Evolutionary conservation across 306 rosid species (phyloP), one percentile per base, ranked within the genome.

Genomic region (Lathyrus aphaca): DNA sequence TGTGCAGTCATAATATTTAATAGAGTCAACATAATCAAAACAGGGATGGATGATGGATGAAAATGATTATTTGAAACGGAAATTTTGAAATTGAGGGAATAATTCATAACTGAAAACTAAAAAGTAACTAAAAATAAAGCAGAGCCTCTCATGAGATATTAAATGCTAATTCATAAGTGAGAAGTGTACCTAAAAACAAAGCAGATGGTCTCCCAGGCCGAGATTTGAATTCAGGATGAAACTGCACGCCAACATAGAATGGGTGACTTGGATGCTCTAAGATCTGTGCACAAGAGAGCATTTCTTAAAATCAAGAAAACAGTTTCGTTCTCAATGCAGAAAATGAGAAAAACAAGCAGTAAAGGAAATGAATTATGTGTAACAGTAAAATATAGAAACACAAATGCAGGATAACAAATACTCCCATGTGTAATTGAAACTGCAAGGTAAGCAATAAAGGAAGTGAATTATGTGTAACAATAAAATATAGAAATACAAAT

Each of bases 171-270:
- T 64, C 21, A 57, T 8, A 54, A 64, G 53, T 54, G n/a, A 21
- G 8, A 23, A 19, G 51, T 45, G 73, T 86, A 91, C 99, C 99
- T 80, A 87, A 78, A 84, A 95, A 91, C 44, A 89, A 83, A 48
- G 96, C 86, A 54, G 99, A 91, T 42, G 99, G 96, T 79, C 86
- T 91, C 60, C 75, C 85, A 2, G 97, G 99, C 67, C 97, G 90
- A 16, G 99, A 95, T 84, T 95, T 95, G 76, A 95, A 95, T 82
- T 95, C 99, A 27, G 97, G 99, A 80, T 95, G 97, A 77, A 95
- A 95, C 77, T 95, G 99, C 76, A 86, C 96, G 32, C 99, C 96
- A 27, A 95, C 88, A 45, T 83, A 95, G 84, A 81, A 95, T 59
- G 96, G 92, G 86, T 95, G 99, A 68, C 80, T 77, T 72, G 96